phyloP scores from a whole-genome alignment of 495 filamentous ascomycete genomes.

The Aspergillus homomorphus region DNA sequence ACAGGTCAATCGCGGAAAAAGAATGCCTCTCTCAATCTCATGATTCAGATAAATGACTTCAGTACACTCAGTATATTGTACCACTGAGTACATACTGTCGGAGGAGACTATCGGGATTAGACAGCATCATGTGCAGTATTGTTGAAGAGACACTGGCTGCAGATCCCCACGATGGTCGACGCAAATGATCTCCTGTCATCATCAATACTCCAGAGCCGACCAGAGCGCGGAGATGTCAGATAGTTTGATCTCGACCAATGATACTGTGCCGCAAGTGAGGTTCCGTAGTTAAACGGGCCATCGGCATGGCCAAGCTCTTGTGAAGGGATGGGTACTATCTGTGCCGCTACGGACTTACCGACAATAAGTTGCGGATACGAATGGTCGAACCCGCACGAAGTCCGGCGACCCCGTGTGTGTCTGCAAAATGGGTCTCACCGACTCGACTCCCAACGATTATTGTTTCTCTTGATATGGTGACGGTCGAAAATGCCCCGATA shows the following conservation, averaged over 20 bases:
- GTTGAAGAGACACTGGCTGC: too few species aligned
- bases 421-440: background rate
- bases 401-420: slow-evolving; percentile 22
- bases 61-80: too few species aligned
- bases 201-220: background rate
- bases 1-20: slow-evolving; percentile 3
- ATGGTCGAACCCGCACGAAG: slow-evolving; percentile 14
- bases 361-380: slow-evolving; percentile 25
- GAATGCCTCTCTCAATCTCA: background rate
- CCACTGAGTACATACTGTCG: too few species aligned
- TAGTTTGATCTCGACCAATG: background rate
- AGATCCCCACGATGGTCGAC: too few species aligned
- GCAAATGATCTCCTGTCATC: background rate
- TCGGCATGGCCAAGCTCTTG: slow-evolving; percentile 15
- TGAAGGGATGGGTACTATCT: slow-evolving; percentile 13
- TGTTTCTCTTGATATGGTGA: background rate
- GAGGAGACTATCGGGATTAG: too few species aligned
- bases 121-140: too few species aligned
- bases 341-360: slow-evolving; percentile 27
- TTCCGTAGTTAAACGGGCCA: slow-evolving; percentile 14
- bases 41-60: background rate
- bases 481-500: background rate
- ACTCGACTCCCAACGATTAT: background rate
- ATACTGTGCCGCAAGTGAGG: background rate
- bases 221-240: background rate